Percentiles rank a stretch among this genome's conserved stretches.
These are phyloP conservation scores for Rubia yunnanensis DNA, from an alignment of 257 asterid genomes.

Conservation along the genomic window DNA sequence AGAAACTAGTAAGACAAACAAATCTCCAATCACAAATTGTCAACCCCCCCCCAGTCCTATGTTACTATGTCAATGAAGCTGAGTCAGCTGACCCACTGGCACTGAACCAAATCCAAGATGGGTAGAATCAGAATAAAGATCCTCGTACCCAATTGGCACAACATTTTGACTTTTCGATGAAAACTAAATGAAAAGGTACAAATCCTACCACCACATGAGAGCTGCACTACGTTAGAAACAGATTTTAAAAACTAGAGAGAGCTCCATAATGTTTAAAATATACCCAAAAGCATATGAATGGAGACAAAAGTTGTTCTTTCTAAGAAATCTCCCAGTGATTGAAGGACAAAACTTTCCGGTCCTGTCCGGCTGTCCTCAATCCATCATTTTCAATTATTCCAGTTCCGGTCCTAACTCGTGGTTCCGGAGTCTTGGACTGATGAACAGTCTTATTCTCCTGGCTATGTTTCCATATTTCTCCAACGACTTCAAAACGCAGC, in stretches of 20 bases:
- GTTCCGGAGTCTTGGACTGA: too few species aligned
- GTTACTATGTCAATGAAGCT: not conserved
- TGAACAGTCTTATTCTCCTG: too few species aligned
- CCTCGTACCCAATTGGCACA: not conserved
- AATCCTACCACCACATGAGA: not conserved
- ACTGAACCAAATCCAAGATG: not conserved
- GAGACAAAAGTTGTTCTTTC: not conserved
- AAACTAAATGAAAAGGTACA: not conserved
- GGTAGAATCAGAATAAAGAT: not conserved
- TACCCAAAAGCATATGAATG: not conserved
- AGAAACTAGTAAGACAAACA: not conserved
- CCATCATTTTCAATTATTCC: too few species aligned
- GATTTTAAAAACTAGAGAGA: not conserved
- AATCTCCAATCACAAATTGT: too few species aligned
- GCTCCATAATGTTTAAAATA: not conserved
- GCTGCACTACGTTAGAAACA: not conserved
- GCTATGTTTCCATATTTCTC: too few species aligned
- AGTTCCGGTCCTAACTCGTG: too few species aligned
- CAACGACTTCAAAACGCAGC: slow-evolving; percentile 1
- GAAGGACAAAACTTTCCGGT: not conserved
- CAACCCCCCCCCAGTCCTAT: not conserved
- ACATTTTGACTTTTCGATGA: not conserved
- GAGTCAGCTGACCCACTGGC: not conserved
- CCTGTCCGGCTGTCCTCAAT: too few species aligned
- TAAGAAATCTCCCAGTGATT: not conserved